A percentile compares a stretch with the other conserved stretches of the same genome.
Evolutionary conservation across 129 eudicot genomes (phyloP).

Genomic region (Chrysanthemum seticuspe): DNA sequence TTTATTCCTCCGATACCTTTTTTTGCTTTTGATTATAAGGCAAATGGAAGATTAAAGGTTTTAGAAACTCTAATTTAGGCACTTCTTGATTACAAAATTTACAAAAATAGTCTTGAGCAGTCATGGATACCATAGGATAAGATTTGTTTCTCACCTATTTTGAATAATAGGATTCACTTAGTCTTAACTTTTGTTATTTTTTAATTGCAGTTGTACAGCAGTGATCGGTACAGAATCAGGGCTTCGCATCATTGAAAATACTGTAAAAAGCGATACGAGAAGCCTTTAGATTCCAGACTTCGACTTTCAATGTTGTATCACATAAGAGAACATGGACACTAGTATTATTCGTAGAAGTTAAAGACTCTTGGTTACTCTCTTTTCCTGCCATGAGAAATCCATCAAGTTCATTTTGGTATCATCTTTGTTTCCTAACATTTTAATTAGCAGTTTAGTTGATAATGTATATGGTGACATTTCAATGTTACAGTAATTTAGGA

Average conservation of each 20-base stretch:
- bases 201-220: slow-evolving; percentile 30
- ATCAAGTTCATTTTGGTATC: no score
- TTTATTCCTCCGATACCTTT: no score
- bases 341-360: background rate
- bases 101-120: background rate
- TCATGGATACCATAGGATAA: background rate
- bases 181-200: slow-evolving; percentile 1
- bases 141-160: background rate
- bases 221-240: slow-evolving; percentile 35
- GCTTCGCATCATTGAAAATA: slow-evolving; percentile 27
- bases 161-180: background rate
- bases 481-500: no score
- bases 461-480: no score
- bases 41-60: no score
- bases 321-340: background rate
- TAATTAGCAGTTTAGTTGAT: no score
- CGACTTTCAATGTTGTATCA: background rate
- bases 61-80: background rate
- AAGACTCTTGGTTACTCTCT: no score
- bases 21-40: no score
- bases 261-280: background rate
- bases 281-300: background rate
- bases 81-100: background rate
- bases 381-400: no score
- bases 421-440: no score